Base-by-base conservation (phyloP, 768 basidiomycete genomes). In the Trametes elegans region DNA sequence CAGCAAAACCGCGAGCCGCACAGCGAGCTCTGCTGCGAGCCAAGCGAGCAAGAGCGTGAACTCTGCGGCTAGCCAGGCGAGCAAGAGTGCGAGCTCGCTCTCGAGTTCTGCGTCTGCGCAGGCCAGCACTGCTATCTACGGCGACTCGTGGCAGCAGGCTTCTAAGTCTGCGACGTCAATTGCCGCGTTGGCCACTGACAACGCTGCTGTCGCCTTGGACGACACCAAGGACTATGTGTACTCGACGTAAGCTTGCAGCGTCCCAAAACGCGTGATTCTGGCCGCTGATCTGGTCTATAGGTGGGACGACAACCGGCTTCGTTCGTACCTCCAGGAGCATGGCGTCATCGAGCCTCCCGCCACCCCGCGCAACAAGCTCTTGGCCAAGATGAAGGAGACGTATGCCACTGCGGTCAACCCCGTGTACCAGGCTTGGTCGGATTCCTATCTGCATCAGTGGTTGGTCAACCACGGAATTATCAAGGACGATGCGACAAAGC, bases 201-300 rank as follows among this genome's bases (percentile, higher is more conserved):
- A 79, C 2, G 80, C 75, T 9, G 70, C 68, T 7, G 72, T 75
- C 21, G 73, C 72, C 24, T 67, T 92, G 19, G 88, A 94, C 58
- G 82, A 88, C 55, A 69, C 84, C 27, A 90, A 85, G 67, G 94
- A 98, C 68, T 95, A 93, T 62, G 72, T 94, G 16, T 96, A 89
- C 69, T 92, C 89, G 0, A 82, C 88, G 0, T 97, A 32, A 54
- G 66, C 56, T 13, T 10, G 10, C 2, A 9, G 28, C 3, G 11
- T 21, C 16, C 3, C 19, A 13, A 1, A 16, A 23, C 7, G 31
- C 31, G 42, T 29, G 3, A n/a, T n/a, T n/a, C n/a, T n/a, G n/a
- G n/a, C n/a, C n/a, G n/a, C n/a, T n/a, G n/a, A n/a, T n/a, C n/a
- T 7, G 10, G 13, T n/a, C 0, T 16, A 24, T 40, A 67, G 66